These are phyloP conservation scores for Apiotrichum porosum DNA, from an alignment of 1,284 basidiomycete species.

Conservation along the genomic window DNA sequence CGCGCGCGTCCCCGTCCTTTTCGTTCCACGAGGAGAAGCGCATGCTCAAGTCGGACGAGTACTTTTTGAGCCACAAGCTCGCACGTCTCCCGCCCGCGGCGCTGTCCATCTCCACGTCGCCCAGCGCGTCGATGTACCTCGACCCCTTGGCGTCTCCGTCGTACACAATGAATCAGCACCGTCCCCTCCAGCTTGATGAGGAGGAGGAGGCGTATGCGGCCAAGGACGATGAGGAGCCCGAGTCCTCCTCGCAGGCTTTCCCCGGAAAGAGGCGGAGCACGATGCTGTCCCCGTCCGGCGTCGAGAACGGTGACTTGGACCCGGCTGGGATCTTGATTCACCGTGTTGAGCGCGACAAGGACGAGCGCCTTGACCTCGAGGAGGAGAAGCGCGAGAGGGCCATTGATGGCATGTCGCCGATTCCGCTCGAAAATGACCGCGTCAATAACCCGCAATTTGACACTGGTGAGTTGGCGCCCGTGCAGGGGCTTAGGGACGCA, in stretches of 20 bases:
- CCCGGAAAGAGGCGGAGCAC: conserved; percentile 4
- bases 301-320: conserved; percentile 30
- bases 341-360: conserved; percentile 28
- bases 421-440: not conserved
- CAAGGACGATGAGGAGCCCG: conserved; percentile 2
- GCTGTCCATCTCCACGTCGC: conserved; percentile 18
- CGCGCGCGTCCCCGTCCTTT: conserved; percentile 43
- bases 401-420: conserved; percentile 6
- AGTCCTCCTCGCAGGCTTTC: not conserved
- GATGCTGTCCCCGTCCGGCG: conserved; percentile 28
- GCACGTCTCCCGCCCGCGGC: conserved; percentile 37
- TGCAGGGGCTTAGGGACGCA: too few species aligned
- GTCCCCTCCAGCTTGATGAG: conserved; percentile 8
- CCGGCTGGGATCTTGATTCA: conserved; percentile 21
- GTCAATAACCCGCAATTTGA: conserved; percentile 5
- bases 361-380: conserved; percentile 39
- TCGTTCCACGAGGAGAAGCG: conserved; percentile 47
- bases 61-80: conserved; percentile 45
- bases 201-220: conserved; percentile 6
- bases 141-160: not conserved
- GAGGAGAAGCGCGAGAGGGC: conserved; percentile 37
- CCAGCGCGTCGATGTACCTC: conserved; percentile 2
- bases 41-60: conserved; percentile 44
- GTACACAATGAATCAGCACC: conserved; percentile 1
- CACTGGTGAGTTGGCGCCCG: conserved; percentile 23